Conservation (phyloP, 1,139 yeast genomes). For the Barnettozyma hawaiiensis region DNA sequence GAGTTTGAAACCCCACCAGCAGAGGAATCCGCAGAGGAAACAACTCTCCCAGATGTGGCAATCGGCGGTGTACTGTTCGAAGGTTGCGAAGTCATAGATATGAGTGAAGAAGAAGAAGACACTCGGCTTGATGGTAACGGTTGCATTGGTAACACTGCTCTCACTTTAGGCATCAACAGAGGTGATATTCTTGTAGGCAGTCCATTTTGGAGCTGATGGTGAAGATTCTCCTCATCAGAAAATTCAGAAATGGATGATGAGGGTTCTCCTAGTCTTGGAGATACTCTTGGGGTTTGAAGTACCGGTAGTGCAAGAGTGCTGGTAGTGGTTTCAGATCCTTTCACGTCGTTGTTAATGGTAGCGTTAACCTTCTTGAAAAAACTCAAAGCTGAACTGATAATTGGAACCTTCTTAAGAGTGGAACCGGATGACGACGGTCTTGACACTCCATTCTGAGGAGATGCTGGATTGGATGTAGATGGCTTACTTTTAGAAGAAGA, state of each 20-base stretch:
- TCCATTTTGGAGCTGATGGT: not conserved
- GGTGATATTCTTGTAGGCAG: not conserved
- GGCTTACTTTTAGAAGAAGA: conserved; percentile 4
- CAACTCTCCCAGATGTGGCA: not conserved
- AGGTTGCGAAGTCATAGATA: conserved; percentile 11
- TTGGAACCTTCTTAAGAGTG: conserved; percentile 25
- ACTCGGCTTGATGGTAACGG: conserved; percentile 11
- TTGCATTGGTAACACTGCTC: conserved; percentile 22
- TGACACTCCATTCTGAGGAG: conserved; percentile 18
- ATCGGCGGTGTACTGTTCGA: conserved; percentile 2
- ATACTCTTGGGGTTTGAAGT: conserved; percentile 8
- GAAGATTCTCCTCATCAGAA: conserved; percentile 20
- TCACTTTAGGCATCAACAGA: conserved; percentile 3
- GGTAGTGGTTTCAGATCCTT: conserved; percentile 3
- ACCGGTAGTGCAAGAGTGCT: conserved; percentile 7
- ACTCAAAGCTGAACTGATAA: conserved; percentile 27
- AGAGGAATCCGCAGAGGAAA: not conserved
- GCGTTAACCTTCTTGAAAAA: conserved; percentile 26
- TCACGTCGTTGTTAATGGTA: conserved; percentile 4
- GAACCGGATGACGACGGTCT: conserved; percentile 34
- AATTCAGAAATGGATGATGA: conserved; percentile 22
- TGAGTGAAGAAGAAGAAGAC: conserved; percentile 15
- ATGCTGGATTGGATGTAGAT: conserved; percentile 3
- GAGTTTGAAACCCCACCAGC: conserved; percentile 7
- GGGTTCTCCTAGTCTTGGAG: conserved; percentile 12